These are phyloP conservation scores for Saccharomyces eubayanus DNA, from an alignment of 805 yeast species.

Conservation along the genomic window DNA sequence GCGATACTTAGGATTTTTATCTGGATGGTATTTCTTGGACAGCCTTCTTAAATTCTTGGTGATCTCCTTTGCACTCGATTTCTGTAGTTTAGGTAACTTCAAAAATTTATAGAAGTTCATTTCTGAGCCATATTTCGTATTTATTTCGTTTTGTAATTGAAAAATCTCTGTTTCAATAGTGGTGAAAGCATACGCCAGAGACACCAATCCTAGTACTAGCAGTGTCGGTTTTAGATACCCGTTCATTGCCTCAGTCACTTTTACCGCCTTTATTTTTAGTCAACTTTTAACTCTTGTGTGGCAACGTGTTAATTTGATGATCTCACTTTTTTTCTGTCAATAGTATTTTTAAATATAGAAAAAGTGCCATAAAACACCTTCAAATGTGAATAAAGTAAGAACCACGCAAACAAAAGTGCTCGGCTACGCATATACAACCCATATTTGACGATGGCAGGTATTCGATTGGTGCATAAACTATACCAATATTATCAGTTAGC, in stretches of 20 bases:
- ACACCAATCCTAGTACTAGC: conserved; percentile 12
- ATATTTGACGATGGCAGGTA: not conserved
- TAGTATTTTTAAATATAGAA: not conserved
- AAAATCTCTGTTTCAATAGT: conserved; percentile 77
- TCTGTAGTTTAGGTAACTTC: conserved; percentile 34
- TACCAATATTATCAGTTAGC: conserved; percentile 27
- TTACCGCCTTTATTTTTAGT: not conserved
- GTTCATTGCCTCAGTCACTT: not conserved
- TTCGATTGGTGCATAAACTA: conserved; percentile 9
- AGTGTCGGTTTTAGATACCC: not conserved
- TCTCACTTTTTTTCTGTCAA: not conserved
- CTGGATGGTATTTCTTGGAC: conserved; percentile 78
- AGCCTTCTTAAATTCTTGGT: conserved; percentile 60
- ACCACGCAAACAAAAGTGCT: not conserved
- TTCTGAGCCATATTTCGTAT: conserved; percentile 51
- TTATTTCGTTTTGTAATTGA: conserved; percentile 55
- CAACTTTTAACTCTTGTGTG: not conserved
- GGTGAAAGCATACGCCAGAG: conserved; percentile 42
- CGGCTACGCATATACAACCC: not conserved
- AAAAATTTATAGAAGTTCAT: conserved; percentile 64
- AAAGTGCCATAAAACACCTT: not conserved
- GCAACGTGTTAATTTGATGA: not conserved
- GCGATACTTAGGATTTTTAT: conserved; percentile 47
- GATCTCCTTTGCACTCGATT: conserved; percentile 46
- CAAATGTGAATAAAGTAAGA: not conserved